Base-by-base conservation (phyloP, 768 basidiomycete species). In the Mycena belliarum region DNA sequence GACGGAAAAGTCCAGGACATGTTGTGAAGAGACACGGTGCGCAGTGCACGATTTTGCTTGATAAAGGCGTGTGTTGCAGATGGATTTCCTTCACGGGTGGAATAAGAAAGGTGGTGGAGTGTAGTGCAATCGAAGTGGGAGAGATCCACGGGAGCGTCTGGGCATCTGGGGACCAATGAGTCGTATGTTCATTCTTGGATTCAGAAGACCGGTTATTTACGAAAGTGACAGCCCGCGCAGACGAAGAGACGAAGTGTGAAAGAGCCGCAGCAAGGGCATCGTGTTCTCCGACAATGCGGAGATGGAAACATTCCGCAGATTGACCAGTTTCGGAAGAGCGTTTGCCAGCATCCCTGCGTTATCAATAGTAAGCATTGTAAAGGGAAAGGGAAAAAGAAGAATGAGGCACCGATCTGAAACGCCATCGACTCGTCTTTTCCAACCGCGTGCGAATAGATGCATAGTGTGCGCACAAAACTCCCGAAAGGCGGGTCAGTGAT, bases 341-440 rank as follows among this genome's bases (percentile, higher is more conserved):
- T 88, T 89, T 20, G 82, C 79, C 51, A 89, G 72, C 82, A 89
- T 88, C 25, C 86, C 86, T 87, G 23, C 0, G 18, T 45, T 11
- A 20, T n/a, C n/a, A n/a, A n/a, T n/a, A n/a, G n/a, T n/a, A n/a
- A n/a, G n/a, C n/a, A n/a, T n/a, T n/a, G n/a, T n/a, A n/a, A n/a
- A n/a, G n/a, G n/a, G n/a, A n/a, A n/a, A 32, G 29, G 29, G 7
- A 32, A 32, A 32, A 32, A 32, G 26, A 51, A 33, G 28, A 26
- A 18, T 38, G 2, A 33, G 72, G 16, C 63, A 87, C 87, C 84
- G 23, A 82, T 83, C 70, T 88, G 86, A 68, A 89, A 89, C 1
- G 83, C 79, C 63, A 84, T 76, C 2, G 81, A 72, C 16, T 79
- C 81, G 48, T 77, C 76, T 51, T 73, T 75, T 32, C 82, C 78